These are phyloP conservation scores for Podospora didyma DNA, from an alignment of 495 filamentous ascomycete species.

Conservation along the genomic window DNA sequence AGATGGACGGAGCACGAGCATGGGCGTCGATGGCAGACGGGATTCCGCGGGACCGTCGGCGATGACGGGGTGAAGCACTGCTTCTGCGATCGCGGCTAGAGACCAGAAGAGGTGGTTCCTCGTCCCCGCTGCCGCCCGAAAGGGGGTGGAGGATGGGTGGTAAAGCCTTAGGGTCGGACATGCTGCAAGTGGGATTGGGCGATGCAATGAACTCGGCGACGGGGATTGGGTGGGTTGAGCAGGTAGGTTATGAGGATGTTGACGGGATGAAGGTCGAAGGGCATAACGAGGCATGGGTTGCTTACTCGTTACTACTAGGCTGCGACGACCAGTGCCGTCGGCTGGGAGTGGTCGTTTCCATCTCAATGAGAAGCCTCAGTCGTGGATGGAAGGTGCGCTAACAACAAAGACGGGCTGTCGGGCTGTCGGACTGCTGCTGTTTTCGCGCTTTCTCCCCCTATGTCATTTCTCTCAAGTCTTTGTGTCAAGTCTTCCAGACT, in stretches of 20 bases:
- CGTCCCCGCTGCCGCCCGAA: background rate
- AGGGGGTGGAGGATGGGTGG: background rate
- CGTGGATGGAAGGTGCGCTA: background rate
- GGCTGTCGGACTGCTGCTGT: no score
- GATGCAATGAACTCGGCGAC: no score
- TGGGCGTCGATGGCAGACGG: conserved; percentile 7
- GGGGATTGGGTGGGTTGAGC: no score
- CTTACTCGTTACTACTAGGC: no score
- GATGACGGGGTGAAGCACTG: conserved; percentile 3
- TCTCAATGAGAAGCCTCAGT: background rate
- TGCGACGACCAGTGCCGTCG: conserved; percentile 13
- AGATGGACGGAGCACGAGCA: background rate
- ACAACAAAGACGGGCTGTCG: background rate
- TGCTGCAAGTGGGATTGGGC: background rate
- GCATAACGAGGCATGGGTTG: no score
- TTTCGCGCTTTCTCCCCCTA: background rate
- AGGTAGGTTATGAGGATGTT: no score
- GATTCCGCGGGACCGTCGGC: conserved; percentile 2
- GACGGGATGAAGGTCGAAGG: no score
- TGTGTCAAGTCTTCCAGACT: background rate
- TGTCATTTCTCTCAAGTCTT: conserved; percentile 1
- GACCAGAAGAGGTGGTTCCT: background rate
- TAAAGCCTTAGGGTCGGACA: background rate
- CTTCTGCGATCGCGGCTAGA: conserved; percentile 2
- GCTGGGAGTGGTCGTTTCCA: conserved; percentile 18